A percentile compares a stretch with the other conserved stretches of the same genome.
phyloP scores from a whole-genome alignment of 2,329 filamentous ascomycete genomes.

The Fonsecaea pugnacius region DNA sequence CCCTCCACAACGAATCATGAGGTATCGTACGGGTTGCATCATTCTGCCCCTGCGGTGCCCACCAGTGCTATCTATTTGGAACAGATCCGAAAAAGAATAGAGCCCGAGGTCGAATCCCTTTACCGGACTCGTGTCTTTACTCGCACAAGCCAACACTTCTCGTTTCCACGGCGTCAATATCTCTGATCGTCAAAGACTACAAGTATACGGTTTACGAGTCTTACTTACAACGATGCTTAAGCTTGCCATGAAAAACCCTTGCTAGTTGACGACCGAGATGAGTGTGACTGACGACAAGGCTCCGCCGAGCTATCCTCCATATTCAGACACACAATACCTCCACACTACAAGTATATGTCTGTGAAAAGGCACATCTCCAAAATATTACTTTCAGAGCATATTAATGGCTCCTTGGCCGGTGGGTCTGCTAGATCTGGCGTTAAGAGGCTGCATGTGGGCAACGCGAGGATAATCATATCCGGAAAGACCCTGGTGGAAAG shows the following conservation, averaged over 20 bases:
- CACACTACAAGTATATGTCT: neutral
- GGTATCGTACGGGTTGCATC: neutral
- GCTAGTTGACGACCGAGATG: no score
- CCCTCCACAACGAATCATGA: neutral
- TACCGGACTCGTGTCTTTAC: neutral
- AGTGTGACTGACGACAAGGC: no score
- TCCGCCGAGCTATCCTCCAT: neutral
- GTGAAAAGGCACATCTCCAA: neutral
- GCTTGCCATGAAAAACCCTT: no score
- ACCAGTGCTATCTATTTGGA: neutral
- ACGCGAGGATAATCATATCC: neutral
- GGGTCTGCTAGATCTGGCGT: neutral
- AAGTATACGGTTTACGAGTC: no score
- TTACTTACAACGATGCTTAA: no score
- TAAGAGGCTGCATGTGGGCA: neutral
- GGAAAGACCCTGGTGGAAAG: neutral
- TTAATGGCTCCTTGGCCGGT: neutral
- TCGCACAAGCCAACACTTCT: neutral
- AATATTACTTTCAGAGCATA: neutral
- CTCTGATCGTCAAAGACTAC: no score
- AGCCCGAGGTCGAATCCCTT: neutral
- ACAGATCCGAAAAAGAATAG: neutral
- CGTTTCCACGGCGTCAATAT: no score
- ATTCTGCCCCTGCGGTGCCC: neutral
- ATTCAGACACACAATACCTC: neutral